Evolutionary conservation across 257 asterid genomes (phyloP).

Genomic region (Solanum pimpinellifolium): DNA sequence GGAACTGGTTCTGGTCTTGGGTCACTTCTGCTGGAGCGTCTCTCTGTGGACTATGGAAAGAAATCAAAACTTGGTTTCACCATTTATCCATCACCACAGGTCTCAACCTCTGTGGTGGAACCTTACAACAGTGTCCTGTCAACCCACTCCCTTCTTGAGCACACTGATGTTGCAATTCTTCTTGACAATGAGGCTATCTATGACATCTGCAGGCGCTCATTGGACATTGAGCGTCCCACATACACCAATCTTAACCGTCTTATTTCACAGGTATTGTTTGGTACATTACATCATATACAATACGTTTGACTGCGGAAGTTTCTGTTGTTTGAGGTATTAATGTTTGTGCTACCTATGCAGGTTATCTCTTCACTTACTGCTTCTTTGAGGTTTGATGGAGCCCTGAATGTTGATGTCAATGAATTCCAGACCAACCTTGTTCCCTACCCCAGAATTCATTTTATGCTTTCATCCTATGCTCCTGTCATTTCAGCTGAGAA

Average conservation of each 20-base stretch:
- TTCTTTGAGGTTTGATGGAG: constrained; percentile 19
- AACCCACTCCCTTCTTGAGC: constrained; percentile 18
- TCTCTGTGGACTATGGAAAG: constrained; percentile 18
- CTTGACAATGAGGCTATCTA: background rate
- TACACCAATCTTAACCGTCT: constrained; percentile 20
- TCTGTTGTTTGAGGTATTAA: background rate
- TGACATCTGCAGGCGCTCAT: constrained; percentile 1
- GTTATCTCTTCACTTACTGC: constrained; percentile 18
- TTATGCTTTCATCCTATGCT: constrained; percentile 15
- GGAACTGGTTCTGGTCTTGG: constrained; percentile 24
- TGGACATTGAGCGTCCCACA: constrained; percentile 12
- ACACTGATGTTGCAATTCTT: constrained; percentile 16
- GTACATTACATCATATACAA: background rate
- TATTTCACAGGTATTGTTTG: constrained; percentile 6
- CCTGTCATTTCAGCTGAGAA: constrained; percentile 13
- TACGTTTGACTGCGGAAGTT: background rate
- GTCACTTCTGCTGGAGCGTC: constrained; percentile 13
- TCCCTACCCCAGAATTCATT: constrained; percentile 9
- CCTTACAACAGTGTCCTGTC: constrained; percentile 21
- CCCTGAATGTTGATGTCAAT: constrained; percentile 14
- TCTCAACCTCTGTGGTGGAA: constrained; percentile 16
- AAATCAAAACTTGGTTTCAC: constrained; percentile 19
- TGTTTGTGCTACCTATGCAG: background rate
- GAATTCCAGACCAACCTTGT: constrained; percentile 23
- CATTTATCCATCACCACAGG: constrained; percentile 18